Base-by-base conservation (phyloP, 441 rosid genomes). In the Pelargonium cotyledonis region DNA sequence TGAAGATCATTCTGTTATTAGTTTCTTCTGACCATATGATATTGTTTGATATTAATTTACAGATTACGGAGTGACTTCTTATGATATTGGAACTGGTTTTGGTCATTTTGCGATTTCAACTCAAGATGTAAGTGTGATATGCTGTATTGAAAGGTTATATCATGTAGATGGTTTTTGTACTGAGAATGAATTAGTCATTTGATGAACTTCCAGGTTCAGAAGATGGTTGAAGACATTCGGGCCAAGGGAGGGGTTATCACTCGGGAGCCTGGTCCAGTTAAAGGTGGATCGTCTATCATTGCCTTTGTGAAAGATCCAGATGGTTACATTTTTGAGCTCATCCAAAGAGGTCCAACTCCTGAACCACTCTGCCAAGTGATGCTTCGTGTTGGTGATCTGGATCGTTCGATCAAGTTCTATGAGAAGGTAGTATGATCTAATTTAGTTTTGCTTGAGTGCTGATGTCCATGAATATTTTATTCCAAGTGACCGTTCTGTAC, bases 291-390 rank as follows among this genome's bases (percentile, higher is more conserved):
- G 2, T 63, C 85, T 78, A 79, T 85, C 26, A 88, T 89, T 80
- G 98, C 98, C 29, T 92, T 92, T 74, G 96, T 92, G 31, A 95
- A 95, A 89, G 99, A 95, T 78, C 98, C 97, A 16, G 99, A 95
- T 82, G 99, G 99, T 65, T 95, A 90, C 70, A 15, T 73, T 57
- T 95, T 95, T 76, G 96, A 95, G 86, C 80, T 95, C 44, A 90
- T 95, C 74, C 97, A 90, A 73, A 84, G 97, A 72, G 96, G 86
- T 62, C 83, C 89, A 64, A 92, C 98, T 51, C 98, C 96, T 66
- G 92, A 92, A 75, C 98, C 99, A 53, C 82, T 95, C 44, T 95
- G 98, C 73, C 98, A 95, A 87, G 86, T 95, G 21, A 92, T 95
- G 98, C 95, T 95, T 70, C 99, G 97, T 71, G 92, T 90, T 57